phyloP scores from a whole-genome alignment of 495 filamentous ascomycete species.

The Extremus antarcticus region DNA sequence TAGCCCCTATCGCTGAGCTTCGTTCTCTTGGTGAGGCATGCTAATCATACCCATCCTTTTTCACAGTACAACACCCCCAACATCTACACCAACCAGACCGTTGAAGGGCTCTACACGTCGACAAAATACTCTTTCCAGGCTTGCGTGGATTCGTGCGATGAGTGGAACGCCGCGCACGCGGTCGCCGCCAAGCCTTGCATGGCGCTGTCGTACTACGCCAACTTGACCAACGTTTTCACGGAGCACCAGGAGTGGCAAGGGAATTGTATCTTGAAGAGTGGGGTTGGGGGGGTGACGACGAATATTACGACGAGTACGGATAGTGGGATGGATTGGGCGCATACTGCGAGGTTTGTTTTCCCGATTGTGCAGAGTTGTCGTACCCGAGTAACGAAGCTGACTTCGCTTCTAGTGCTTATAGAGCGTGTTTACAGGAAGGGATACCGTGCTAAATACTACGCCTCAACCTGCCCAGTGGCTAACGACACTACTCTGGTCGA shows the following conservation, averaged over 20 bases:
- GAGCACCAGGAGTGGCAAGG: neutral
- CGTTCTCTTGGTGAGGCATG: too few species aligned
- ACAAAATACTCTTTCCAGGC: neutral
- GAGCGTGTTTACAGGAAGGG: neutral
- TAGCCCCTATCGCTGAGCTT: too few species aligned
- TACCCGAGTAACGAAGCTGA: neutral
- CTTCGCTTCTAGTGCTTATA: neutral
- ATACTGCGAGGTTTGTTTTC: neutral
- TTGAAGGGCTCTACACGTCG: neutral
- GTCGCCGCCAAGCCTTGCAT: neutral
- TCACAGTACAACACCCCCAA: neutral
- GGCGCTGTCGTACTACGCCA: neutral
- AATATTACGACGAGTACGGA: neutral
- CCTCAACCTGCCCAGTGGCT: too few species aligned
- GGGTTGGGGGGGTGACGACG: neutral
- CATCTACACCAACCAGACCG: neutral
- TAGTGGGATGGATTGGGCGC: neutral
- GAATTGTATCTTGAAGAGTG: neutral
- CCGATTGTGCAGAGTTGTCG: neutral
- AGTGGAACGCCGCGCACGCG: neutral
- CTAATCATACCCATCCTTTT: too few species aligned
- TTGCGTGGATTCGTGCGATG: neutral
- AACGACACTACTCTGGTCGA: too few species aligned
- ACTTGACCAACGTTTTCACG: neutral
- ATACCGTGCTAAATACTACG: too few species aligned